Evolutionary conservation across 257 asterid genomes (phyloP).

Genomic region (Nicotiana attenuata): DNA sequence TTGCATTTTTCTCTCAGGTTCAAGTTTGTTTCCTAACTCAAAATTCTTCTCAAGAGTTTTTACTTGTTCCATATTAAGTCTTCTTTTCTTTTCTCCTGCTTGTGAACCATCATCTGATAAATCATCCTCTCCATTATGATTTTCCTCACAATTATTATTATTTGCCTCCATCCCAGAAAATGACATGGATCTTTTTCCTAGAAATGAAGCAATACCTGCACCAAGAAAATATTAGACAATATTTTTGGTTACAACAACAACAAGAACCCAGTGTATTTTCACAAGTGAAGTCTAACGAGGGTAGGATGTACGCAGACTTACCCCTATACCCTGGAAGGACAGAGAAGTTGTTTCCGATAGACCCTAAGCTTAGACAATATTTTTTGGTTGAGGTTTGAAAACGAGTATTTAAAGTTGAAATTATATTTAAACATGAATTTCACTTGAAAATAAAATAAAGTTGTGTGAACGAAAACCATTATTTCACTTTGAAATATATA

Average conservation of each 20-base stretch:
- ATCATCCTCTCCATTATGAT: slow-evolving; percentile 39
- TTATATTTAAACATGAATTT: neutral
- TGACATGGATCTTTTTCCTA: slow-evolving; percentile 45
- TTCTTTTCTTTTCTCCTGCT: slow-evolving; percentile 54
- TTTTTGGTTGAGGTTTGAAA: neutral
- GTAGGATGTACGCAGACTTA: too few species aligned
- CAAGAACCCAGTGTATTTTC: too few species aligned
- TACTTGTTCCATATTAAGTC: slow-evolving; percentile 59
- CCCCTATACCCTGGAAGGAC: too few species aligned
- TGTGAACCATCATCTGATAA: slow-evolving; percentile 54
- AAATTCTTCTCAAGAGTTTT: slow-evolving; percentile 59
- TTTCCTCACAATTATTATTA: slow-evolving; percentile 24
- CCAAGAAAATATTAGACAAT: neutral
- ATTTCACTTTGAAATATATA: neutral
- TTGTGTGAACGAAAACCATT: neutral
- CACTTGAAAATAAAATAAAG: neutral
- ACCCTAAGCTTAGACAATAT: neutral
- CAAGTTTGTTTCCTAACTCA: slow-evolving; percentile 54
- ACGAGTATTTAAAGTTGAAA: neutral
- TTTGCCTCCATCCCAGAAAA: slow-evolving; percentile 32
- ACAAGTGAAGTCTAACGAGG: too few species aligned
- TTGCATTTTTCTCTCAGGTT: slow-evolving; percentile 64
- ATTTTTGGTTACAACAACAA: too few species aligned
- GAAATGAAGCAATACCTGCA: slow-evolving; percentile 31
- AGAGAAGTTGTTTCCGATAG: too few species aligned